Base-by-base conservation (phyloP, 768 basidiomycete genomes). In the Trichaptum fuscoviolaceum region DNA sequence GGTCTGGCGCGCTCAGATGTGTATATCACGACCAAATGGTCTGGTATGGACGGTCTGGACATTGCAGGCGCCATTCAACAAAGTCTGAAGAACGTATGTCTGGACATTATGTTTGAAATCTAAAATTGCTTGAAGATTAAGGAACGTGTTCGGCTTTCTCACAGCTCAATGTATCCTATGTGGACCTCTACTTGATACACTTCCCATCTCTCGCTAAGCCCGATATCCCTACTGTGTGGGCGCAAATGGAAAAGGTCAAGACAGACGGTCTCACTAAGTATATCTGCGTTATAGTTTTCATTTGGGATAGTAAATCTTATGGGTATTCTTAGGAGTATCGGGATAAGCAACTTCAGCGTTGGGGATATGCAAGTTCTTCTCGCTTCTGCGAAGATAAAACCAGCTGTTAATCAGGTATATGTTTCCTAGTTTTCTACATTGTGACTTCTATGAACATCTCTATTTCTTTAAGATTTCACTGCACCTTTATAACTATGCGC, bases 151-250 rank as follows among this genome's bases (percentile, higher is more conserved):
- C 24, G 23, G 24, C 23, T 3, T 34, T 20, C n/a, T 64, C 58
- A 15, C 69, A 90, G 89, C 81, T 91, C 24, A 87, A 85, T 0
- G 77, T 91, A 5, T 71, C 79, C 1, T 88, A 87, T 69, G 82
- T 91, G 15, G 89, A 93, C 73, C 73, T 91, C 57, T 92, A 92
- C 74, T 82, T 91, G 58, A 86, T 91, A 61, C 89, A 91, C 73
- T 70, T 74, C 64, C 88, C 88, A 7, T 70, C 77, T 1, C 74
- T 85, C 23, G 86, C 84, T 7, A 70, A 75, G 24, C 85, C 86
- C 0, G 85, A 89, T 68, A 87, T 88, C 57, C 83, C 85, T 1
- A 85, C 82, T 57, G 79, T 80, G 1, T 91, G 90, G 89, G 81
- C 76, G 34, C 77, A 86, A 72, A 83, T 91, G 80, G 89, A 90